Base-by-base conservation (phyloP, 2,329 filamentous ascomycete genomes). In the Cordyceps fumosorosea region DNA sequence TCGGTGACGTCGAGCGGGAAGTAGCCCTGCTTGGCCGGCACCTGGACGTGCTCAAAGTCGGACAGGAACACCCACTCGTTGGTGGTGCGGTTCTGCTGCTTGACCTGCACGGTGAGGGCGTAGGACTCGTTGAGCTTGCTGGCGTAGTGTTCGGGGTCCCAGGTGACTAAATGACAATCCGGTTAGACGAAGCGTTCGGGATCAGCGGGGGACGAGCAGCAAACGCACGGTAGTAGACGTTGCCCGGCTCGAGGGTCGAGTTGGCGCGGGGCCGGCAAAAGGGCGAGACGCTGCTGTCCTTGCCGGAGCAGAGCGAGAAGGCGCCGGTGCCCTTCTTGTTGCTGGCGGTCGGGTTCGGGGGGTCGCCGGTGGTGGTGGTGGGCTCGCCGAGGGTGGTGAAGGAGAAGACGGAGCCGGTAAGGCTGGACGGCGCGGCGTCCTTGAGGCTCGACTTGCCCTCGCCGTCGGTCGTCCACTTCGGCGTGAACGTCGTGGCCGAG, bases 161-260 rank as follows among this genome's bases (percentile, higher is more conserved):
- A 85, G 32, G 81, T 84, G 60, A 85, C 83, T 85, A 53, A 29
- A 80, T 84, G 59, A 85, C 83, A 84, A 53, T 8, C 51, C 29
- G 3, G 40, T 56, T 44, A 44, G 20, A n/a, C 11, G 18, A 20
- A 24, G 20, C 18, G 29, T 20, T 5, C 14, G 18, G 20, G 40
- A 50, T 11, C 12, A 47, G 11, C n/a, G 18, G 18, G 24, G 5
- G 24, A 26, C 12, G 11, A 48, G 14, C 29, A 29, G 29, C 29
- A 52, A 32, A 32, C 2, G 64, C 68, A 84, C 82, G 72, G 66
- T 83, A 85, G 70, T 85, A 84, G 0, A 76, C 81, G 14, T 67
- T 72, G 34, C 74, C 79, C 1, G 75, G 74, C 63, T 76, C 75
- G 26, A 85, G 70, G 10, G 75, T 75, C 59, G 75, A 76, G 62